Base-by-base conservation (phyloP, 106 monocot species). In the Chionographis japonica region DNA sequence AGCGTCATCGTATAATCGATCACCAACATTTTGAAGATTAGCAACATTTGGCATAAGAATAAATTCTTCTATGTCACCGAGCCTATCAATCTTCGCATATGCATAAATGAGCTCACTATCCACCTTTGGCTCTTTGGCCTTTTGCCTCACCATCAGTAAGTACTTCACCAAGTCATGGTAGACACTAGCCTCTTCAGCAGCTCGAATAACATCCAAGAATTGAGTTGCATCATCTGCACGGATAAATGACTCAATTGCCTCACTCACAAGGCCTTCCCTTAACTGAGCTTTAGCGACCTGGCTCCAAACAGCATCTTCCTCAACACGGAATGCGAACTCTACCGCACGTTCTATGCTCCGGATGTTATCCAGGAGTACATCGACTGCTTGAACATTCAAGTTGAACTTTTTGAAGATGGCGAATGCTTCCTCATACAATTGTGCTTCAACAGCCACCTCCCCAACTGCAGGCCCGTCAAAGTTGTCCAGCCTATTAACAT, bases 21-120 rank as follows among this genome's bases (percentile, higher is more conserved):
- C 95, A 59, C 95, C 95, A 60, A 95, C 95, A 72, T 82, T 83
- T 86, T 95, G 95, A 49, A 95, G 95, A 78, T 95, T 95, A 20
- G 95, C 95, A 80, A 95, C 95, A 78, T 95, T 95, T 5, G 95
- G 95, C 95, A 95, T 86, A 54, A 95, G 91, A 75, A 95, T 86
- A 70, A 95, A 95, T 65, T 95, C 95, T 70, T 95, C 95, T 60
- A 95, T 95, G 27, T 95, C 95, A 60, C 86, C 74, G 19, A 95
- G 69, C 39, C 91, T 85, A 67, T 95, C 95, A 62, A 86, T 91
- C 82, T 95, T 95, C 9, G 95, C 95, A 82, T 95, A 95, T 49
- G 95, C 95, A 71, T 84, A 95, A 63, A 95, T 95, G 20, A 95
- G 85, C 67, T 95, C 95, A 53, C 95, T 78, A 68, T 95, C 95